phyloP scores from a whole-genome alignment of 2,329 filamentous ascomycete species.

The Nigrospora oryzae region DNA sequence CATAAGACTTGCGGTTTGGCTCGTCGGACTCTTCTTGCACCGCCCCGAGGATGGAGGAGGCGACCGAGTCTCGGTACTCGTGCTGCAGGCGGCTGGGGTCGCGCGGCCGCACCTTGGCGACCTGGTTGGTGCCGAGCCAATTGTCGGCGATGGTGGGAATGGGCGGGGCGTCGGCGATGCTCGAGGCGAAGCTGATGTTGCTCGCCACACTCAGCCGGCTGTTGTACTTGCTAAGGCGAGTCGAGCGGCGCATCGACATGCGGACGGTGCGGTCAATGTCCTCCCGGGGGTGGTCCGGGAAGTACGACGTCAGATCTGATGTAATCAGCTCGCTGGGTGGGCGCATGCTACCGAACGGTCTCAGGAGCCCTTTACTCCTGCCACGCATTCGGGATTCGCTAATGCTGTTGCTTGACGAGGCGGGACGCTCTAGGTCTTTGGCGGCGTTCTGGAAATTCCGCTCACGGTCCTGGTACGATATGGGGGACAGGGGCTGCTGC shows the following conservation, averaged over 20 bases:
- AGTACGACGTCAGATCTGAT: slow-evolving; percentile 92
- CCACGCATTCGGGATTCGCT: slow-evolving; percentile 28
- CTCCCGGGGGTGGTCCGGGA: slow-evolving; percentile 88
- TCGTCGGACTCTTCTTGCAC: slow-evolving; percentile 78
- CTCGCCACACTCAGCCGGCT: slow-evolving; percentile 90
- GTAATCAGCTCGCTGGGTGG: slow-evolving; percentile 97
- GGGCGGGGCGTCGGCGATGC: slow-evolving; percentile 83
- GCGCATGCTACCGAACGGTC: slow-evolving; percentile 82
- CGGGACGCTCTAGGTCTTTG: slow-evolving; percentile 48
- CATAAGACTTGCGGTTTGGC: slow-evolving; percentile 88
- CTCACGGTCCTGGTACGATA: slow-evolving; percentile 63
- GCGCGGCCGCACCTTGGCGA: slow-evolving; percentile 38
- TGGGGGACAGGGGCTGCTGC: slow-evolving; percentile 79
- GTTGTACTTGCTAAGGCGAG: slow-evolving; percentile 83
- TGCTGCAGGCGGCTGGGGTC: slow-evolving; percentile 41
- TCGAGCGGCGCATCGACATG: slow-evolving; percentile 83
- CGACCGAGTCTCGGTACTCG: slow-evolving; percentile 76
- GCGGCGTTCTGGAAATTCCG: slow-evolving; percentile 54
- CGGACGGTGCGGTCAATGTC: slow-evolving; percentile 94
- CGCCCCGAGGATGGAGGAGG: slow-evolving; percentile 81
- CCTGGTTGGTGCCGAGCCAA: slow-evolving; percentile 64
- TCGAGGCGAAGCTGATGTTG: slow-evolving; percentile 87
- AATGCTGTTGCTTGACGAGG: slow-evolving; percentile 31
- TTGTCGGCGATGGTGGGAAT: slow-evolving; percentile 92
- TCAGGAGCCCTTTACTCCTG: slow-evolving; percentile 45